These are phyloP conservation scores for Rossbeevera mucosa DNA, from an alignment of 768 basidiomycete genomes.

Conservation along the genomic window DNA sequence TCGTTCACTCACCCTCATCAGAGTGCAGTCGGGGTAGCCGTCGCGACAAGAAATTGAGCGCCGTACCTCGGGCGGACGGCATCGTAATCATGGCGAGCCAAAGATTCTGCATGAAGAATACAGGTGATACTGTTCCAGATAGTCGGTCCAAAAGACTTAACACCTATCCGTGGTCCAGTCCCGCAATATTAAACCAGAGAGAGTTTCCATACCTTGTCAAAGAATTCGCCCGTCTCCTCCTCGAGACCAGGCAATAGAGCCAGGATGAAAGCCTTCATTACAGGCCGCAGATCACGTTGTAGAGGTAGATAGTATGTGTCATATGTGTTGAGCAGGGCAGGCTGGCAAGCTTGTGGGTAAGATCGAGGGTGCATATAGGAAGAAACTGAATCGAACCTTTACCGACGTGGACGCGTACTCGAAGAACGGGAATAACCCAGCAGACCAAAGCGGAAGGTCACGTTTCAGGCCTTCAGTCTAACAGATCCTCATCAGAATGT, in stretches of 20 bases:
- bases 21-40: constrained; percentile 67
- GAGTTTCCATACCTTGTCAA: constrained; percentile 62
- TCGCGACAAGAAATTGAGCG: constrained; percentile 82
- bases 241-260: constrained; percentile 93
- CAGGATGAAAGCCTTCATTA: constrained; percentile 92
- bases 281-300: constrained; percentile 72
- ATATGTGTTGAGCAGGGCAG: constrained; percentile 85
- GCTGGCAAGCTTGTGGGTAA: constrained; percentile 40
- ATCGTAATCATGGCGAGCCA: constrained; percentile 93
- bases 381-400: constrained; percentile 50
- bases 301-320: constrained; percentile 90
- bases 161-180: constrained; percentile 47
- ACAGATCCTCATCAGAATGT: constrained; percentile 6
- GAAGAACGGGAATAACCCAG: constrained; percentile 96
- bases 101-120: constrained; percentile 93
- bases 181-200: neutral
- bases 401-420: constrained; percentile 99
- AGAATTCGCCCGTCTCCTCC: constrained; percentile 96
- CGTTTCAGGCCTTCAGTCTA: constrained; percentile 82
- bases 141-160: constrained; percentile 74
- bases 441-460: constrained; percentile 91
- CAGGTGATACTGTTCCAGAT: constrained; percentile 75
- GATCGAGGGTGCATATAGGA: neutral
- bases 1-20: constrained; percentile 55
- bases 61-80: constrained; percentile 77